Evolutionary conservation across 2,329 filamentous ascomycete genomes (phyloP).

Genomic region (Venturia pyrina): DNA sequence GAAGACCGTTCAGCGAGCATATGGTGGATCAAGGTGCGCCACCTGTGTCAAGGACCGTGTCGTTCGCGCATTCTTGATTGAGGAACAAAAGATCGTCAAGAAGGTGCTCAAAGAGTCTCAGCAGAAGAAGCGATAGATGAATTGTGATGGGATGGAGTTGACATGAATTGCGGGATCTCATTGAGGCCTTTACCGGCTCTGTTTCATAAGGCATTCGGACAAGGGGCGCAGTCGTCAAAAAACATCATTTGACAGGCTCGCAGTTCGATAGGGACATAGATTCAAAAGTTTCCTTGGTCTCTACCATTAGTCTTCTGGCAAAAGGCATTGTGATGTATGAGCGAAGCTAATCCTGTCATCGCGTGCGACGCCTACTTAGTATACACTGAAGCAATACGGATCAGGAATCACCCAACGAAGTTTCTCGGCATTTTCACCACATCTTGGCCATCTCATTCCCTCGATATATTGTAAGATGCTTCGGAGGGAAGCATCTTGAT

Average conservation of each 20-base stretch:
- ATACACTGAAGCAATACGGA: neutral
- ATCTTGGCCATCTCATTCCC: neutral
- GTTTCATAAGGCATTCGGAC: slow-evolving; percentile 1
- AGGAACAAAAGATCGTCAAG: slow-evolving; percentile 99
- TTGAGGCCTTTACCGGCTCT: neutral
- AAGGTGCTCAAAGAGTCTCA: slow-evolving; percentile 91
- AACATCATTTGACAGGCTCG: neutral
- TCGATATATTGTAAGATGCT: no score
- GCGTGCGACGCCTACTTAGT: neutral
- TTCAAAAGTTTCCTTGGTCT: slow-evolving; percentile 1
- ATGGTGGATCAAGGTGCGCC: slow-evolving; percentile 95
- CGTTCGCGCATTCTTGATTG: slow-evolving; percentile 96
- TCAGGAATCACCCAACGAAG: neutral
- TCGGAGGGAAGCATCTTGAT: no score
- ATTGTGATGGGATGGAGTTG: slow-evolving; percentile 1
- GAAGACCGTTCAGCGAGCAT: slow-evolving; percentile 98
- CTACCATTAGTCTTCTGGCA: neutral
- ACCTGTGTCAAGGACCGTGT: slow-evolving; percentile 98
- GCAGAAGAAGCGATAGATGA: slow-evolving; percentile 13
- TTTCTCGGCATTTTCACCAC: neutral
- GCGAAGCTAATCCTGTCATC: neutral
- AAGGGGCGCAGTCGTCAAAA: neutral
- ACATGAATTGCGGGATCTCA: slow-evolving; percentile 6
- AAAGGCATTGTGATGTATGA: neutral
- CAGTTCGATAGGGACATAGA: neutral